These are phyloP conservation scores for Cystobasidium ongulense DNA, from an alignment of 768 basidiomycete genomes.

Conservation along the genomic window DNA sequence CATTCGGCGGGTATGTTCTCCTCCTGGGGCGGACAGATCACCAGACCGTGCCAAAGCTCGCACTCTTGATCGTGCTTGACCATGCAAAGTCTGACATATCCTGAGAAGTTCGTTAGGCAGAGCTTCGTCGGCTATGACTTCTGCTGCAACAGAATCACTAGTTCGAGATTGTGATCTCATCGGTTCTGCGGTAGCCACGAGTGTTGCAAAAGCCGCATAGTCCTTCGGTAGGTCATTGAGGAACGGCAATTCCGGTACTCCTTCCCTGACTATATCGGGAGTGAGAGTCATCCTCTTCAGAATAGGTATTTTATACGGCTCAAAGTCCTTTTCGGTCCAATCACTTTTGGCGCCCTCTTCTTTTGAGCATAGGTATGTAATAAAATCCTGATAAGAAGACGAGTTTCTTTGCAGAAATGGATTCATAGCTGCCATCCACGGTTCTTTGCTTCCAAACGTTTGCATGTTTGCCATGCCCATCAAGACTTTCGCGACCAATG, in stretches of 20 bases:
- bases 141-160: not conserved
- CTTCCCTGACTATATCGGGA: conserved; percentile 50
- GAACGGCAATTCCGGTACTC: conserved; percentile 58
- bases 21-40: not conserved
- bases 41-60: not conserved
- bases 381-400: conserved; percentile 68
- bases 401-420: conserved; percentile 60
- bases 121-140: not conserved
- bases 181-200: conserved; percentile 54
- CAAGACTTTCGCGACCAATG: conserved; percentile 76
- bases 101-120: not conserved
- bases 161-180: not conserved
- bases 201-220: conserved; percentile 65
- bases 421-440: conserved; percentile 70
- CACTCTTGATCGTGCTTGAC: conserved; percentile 1
- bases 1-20: not conserved
- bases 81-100: not conserved
- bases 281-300: conserved; percentile 31
- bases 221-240: conserved; percentile 70
- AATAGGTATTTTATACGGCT: conserved; percentile 34
- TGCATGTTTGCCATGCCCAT: conserved; percentile 74
- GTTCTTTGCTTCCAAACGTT: conserved; percentile 53
- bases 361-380: conserved; percentile 41
- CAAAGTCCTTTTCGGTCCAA: conserved; percentile 36
- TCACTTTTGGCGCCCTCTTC: conserved; percentile 28